Evolutionary conservation across 2,329 filamentous ascomycete genomes (phyloP), one percentile per base, ranked within the genome.

Genomic region (Trichoderma sp.): DNA sequence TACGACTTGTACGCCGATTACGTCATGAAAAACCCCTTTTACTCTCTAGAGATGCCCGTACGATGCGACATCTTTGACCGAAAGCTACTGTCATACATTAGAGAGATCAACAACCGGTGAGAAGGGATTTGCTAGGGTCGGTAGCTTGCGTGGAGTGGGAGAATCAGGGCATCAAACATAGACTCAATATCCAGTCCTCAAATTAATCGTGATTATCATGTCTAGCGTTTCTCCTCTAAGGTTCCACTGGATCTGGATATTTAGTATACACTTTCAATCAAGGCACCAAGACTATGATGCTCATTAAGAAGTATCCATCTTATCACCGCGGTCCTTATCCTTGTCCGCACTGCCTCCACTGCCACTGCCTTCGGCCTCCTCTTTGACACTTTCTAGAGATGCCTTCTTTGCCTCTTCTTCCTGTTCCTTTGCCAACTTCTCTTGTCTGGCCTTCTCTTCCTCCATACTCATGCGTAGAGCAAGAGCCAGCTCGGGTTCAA

Each of bases 11-110:
- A 98, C 86, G 91, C 94, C 68, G 97, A 99, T 85, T 98, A 94
- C 83, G 97, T 99, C 79, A 98, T 98, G 95, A 99, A 98, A 89
- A 99, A 99, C 84, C 97, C 97, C 1, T 99, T 99, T 83, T 98
- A 98, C 86, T 95, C 97, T 82, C 88, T 98, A 75, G 97, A 99
- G 86, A 99, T 98, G 95, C 97, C 97, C 7, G 91, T 99, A 72
- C 89, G 97, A 77, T 98, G 97, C 85, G 97, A 98, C 82, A 93
- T 95, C 80, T 99, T 98, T 86, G 97, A 99, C 84, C 89, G 95
- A 80, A 94, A 94, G 84, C 84, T 98, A 78, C 89, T 90, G 78
- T 94, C 92, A 50, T 97, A 95, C 85, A 91, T 98, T 80, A 91
- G 94, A 82, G 90, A 91, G 82, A 89, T 92, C 79, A 93, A 93